phyloP scores from a whole-genome alignment of 164 flowering plant genomes.

The Houttuynia cordata region DNA sequence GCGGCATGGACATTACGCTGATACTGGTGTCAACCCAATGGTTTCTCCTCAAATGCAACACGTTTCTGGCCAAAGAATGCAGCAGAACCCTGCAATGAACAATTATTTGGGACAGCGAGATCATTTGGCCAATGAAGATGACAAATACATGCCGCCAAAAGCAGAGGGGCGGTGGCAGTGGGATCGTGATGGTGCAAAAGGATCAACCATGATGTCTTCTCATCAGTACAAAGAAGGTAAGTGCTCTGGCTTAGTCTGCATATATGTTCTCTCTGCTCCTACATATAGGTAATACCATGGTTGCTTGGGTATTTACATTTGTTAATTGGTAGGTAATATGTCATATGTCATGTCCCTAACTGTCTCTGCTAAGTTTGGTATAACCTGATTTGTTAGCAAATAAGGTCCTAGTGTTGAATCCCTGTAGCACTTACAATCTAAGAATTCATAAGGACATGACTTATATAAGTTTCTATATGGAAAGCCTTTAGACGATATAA shows the following conservation, averaged over 20 bases:
- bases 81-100: neutral
- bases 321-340: neutral
- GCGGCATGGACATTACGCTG: neutral
- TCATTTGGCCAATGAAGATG: neutral
- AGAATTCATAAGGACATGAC: no score
- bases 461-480: no score
- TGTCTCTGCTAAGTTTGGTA: neutral
- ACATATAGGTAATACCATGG: neutral
- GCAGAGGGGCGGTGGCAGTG: slow-evolving; percentile 2
- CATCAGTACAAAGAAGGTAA: slow-evolving; percentile 18
- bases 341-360: neutral
- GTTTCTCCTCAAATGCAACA: slow-evolving; percentile 1
- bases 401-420: no score
- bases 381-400: neutral
- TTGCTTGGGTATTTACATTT: neutral
- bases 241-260: neutral
- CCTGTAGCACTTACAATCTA: neutral
- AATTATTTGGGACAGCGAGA: neutral
- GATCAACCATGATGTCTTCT: slow-evolving; percentile 13
- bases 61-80: slow-evolving; percentile 1
- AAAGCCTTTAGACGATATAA: neutral
- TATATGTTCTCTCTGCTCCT: neutral
- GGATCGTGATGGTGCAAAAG: slow-evolving; percentile 13
- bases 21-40: neutral
- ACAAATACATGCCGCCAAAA: neutral